A percentile compares a stretch with the other conserved stretches of the same genome.
phyloP scores from a whole-genome alignment of 441 rosid species.

The Bocquillonia castaneifolia region DNA sequence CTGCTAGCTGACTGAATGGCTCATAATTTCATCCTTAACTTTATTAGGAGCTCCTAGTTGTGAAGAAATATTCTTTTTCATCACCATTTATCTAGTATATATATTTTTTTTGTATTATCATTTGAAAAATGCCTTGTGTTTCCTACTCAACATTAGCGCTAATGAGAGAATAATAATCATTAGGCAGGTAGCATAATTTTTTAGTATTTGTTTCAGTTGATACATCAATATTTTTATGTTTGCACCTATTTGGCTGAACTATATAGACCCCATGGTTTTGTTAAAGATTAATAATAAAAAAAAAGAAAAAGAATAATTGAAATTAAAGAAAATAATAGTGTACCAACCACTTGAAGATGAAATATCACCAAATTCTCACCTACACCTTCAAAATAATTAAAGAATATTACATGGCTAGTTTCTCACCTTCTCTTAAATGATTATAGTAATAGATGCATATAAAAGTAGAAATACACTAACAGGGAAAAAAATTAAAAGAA shows the following conservation, averaged over 20 bases:
- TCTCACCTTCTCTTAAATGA: slow-evolving; percentile 5
- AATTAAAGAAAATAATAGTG: background rate
- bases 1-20: too few relatives aligned
- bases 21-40: too few relatives aligned
- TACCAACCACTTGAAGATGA: slow-evolving; percentile 49
- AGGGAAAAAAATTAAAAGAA: background rate
- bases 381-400: slow-evolving; percentile 18
- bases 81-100: too few relatives aligned
- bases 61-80: too few relatives aligned
- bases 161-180: background rate
- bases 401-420: background rate
- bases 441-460: background rate
- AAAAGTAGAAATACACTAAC: background rate
- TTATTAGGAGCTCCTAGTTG: too few relatives aligned
- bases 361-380: slow-evolving; percentile 47
- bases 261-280: background rate
- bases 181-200: background rate
- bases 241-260: background rate
- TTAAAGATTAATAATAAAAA: background rate
- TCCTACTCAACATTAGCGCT: too few relatives aligned
- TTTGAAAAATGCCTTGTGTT: too few relatives aligned
- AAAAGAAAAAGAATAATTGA: background rate
- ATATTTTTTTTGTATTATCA: too few relatives aligned
- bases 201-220: slow-evolving; percentile 1
- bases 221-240: slow-evolving; percentile 1